These are phyloP conservation scores for Suhomyces taliae DNA, from an alignment of 1,139 yeast genomes.

Conservation along the genomic window DNA sequence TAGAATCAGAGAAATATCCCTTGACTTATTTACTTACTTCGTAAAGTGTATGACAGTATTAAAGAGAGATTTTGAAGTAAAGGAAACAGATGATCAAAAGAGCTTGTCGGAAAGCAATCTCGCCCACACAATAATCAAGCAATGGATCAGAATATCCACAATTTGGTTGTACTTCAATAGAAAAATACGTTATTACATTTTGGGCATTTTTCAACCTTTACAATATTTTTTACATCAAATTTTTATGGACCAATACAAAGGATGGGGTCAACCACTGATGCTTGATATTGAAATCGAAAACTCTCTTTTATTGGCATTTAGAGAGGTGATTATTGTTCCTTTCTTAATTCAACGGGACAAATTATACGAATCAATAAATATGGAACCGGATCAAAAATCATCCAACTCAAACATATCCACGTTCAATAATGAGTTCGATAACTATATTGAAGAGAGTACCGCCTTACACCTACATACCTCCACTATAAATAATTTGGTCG, in stretches of 20 bases:
- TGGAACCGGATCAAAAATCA: neutral
- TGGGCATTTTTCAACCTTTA: slow-evolving; percentile 33
- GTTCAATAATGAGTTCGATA: neutral
- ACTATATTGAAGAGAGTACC: neutral
- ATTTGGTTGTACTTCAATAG: slow-evolving; percentile 37
- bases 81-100: neutral
- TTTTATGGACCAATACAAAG: slow-evolving; percentile 12
- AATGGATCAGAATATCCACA: slow-evolving; percentile 13
- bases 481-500: slow-evolving; percentile 14
- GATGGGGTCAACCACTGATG: slow-evolving; percentile 1
- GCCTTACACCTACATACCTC: neutral
- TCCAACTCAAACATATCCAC: neutral
- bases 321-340: slow-evolving; percentile 34
- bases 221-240: slow-evolving; percentile 24
- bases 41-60: slow-evolving; percentile 24
- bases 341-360: slow-evolving; percentile 22
- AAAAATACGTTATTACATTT: slow-evolving; percentile 29
- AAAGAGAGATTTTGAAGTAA: slow-evolving; percentile 21
- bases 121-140: neutral
- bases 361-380: neutral
- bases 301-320: slow-evolving; percentile 30
- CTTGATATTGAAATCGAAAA: slow-evolving; percentile 31
- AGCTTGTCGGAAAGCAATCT: neutral
- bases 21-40: slow-evolving; percentile 31
- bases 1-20: slow-evolving; percentile 31